Evolutionary conservation across 768 basidiomycete genomes (phyloP), one percentile per base, ranked within the genome.

Genomic region (Leccinum subgranulosum): DNA sequence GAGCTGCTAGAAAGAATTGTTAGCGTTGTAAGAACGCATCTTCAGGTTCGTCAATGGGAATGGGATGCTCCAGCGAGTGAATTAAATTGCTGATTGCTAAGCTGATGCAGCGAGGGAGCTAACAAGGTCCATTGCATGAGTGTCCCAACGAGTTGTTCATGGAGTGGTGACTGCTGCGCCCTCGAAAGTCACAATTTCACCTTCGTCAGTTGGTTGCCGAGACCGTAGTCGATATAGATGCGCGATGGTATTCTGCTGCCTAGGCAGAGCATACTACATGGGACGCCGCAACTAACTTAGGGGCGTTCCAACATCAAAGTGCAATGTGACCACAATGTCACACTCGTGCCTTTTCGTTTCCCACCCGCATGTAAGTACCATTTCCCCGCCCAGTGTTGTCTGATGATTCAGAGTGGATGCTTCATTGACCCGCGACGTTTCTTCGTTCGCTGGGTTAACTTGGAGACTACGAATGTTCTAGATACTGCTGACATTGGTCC

Each of bases 321-420:
- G 3, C 19, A 2, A 10, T 45, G 66, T 67, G 66, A 67, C 66
- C 29, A 23, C 52, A 59, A 61, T 60, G 33, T 29, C 36, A n/a
- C 23, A 31, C 12, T 50, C 23, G 23, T 33, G 27, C 19, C 52
- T 28, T 39, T 47, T 55, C 12, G 15, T 51, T 23, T 47, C 39
- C 29, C 36, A 49, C 63, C 31, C 10, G 2, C 51, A 23, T 29
- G 71, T 75, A 41, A 71, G 69, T 56, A 54, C 59, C 23, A 10
- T 51, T 62, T 51, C 55, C 8, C 8, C 33, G 51, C 43, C 34
- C 39, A 1, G 41, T 59, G 34, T 34, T 21, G 64, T 31, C 70
- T 72, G 91, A 93, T 92, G 89, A 93, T 83, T 88, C 86, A 89
- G 91, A 93, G 91, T 93, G 91, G 91, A 90, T 85, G 77, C 91